Percentiles rank a stretch among this genome's conserved stretches.
phyloP scores from a whole-genome alignment of 257 asterid species.

The Linderniella brevidens region DNA sequence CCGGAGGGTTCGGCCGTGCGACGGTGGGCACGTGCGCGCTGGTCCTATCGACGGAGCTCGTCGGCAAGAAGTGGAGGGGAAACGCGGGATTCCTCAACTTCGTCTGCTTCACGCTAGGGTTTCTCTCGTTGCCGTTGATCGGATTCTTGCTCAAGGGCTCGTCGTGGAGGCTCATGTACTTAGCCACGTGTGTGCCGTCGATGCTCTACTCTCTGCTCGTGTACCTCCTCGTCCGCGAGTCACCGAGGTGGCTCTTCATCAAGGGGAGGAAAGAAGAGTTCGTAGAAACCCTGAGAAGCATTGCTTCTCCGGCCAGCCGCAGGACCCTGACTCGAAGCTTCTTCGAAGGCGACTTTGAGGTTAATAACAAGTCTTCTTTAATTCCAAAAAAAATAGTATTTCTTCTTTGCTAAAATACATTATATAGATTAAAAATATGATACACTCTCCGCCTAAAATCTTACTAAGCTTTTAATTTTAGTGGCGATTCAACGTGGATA shows the following conservation, averaged over 20 bases:
- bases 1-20: slow-evolving; percentile 29
- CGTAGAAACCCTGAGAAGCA: slow-evolving; percentile 3
- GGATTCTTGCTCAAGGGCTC: slow-evolving; percentile 18
- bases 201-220: slow-evolving; percentile 20
- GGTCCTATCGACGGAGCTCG: slow-evolving; percentile 30
- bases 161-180: slow-evolving; percentile 34
- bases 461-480: no score
- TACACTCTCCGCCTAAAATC: no score
- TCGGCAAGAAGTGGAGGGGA: slow-evolving; percentile 27
- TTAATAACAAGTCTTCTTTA: neutral
- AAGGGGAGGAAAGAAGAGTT: slow-evolving; percentile 15
- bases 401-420: no score
- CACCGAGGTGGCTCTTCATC: slow-evolving; percentile 35
- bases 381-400: no score
- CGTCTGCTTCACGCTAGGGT: slow-evolving; percentile 23
- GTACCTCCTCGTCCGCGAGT: slow-evolving; percentile 20
- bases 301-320: neutral
- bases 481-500: no score
- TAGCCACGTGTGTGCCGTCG: slow-evolving; percentile 20
- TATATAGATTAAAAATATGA: no score
- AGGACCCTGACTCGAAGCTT: neutral
- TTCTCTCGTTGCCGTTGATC: slow-evolving; percentile 23
- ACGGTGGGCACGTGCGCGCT: slow-evolving; percentile 22
- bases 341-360: neutral
- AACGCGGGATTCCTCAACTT: slow-evolving; percentile 25